These are phyloP conservation scores for Heritiera fomes DNA, from an alignment of 345 rosid species.

Conservation along the genomic window DNA sequence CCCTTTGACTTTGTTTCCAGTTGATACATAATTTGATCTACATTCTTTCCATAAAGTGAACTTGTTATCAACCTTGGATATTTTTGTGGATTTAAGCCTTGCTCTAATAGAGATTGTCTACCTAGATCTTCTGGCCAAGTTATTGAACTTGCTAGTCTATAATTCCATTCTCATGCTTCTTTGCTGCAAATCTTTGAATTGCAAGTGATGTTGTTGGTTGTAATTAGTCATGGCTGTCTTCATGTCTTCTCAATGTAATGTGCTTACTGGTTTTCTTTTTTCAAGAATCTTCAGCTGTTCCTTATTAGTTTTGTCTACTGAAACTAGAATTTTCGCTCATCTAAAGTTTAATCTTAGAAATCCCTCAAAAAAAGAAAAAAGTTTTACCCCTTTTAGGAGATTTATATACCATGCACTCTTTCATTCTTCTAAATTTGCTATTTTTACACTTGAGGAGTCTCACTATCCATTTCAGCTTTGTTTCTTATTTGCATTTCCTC, in stretches of 20 bases:
- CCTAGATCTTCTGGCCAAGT: not conserved
- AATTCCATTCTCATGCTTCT: not conserved
- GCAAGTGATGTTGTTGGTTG: slow-evolving; percentile 1
- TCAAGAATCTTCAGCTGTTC: not conserved
- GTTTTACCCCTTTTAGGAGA: not conserved
- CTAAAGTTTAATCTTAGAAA: not conserved
- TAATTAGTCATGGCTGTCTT: not conserved
- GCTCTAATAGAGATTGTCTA: not conserved
- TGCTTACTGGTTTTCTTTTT: not conserved
- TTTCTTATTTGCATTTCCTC: not conserved
- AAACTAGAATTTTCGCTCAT: not conserved
- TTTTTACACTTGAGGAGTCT: not conserved
- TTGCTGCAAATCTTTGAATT: slow-evolving; percentile 1
- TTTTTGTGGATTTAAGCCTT: not conserved
- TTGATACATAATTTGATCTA: not conserved
- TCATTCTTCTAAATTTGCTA: too few species aligned
- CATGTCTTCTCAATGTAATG: not conserved
- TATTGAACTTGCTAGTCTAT: not conserved
- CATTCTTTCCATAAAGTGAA: not conserved
- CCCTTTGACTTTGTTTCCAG: not conserved
- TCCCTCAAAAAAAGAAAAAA: not conserved
- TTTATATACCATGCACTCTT: not conserved
- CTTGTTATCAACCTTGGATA: not conserved
- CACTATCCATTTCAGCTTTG: not conserved
- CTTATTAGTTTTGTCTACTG: not conserved